Conservation (phyloP, 371 early-diverging fungal species). For the Mortierella sp. region DNA sequence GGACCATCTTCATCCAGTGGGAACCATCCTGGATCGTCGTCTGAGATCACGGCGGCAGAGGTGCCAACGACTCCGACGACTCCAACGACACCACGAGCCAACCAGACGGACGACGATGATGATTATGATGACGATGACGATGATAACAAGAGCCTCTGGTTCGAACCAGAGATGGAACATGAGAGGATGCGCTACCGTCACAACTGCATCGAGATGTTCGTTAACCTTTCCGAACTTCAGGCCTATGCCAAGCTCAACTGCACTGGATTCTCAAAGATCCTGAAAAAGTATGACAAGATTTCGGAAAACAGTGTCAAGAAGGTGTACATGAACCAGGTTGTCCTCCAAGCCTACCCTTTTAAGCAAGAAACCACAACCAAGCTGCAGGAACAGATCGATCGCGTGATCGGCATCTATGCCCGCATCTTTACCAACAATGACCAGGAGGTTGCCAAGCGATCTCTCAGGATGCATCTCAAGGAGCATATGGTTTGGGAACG, state of each 20-base stretch:
- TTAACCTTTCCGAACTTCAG: constrained; percentile 84
- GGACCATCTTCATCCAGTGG: constrained; percentile 7
- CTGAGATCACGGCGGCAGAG: constrained; percentile 54
- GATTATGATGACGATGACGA: constrained; percentile 56
- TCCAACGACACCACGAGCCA: neutral
- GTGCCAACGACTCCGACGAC: constrained; percentile 21
- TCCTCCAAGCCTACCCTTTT: constrained; percentile 75
- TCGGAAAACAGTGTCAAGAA: constrained; percentile 59
- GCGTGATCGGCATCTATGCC: constrained; percentile 68
- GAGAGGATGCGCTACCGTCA: constrained; percentile 46
- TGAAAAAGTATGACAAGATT: constrained; percentile 97
- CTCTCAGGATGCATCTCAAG: constrained; percentile 83
- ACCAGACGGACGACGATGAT: constrained; percentile 26
- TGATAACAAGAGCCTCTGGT: constrained; percentile 53
- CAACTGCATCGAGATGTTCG: constrained; percentile 73
- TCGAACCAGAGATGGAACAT: constrained; percentile 49
- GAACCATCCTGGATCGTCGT: constrained; percentile 57
- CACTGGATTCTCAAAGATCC: constrained; percentile 95
- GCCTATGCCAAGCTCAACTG: constrained; percentile 93
- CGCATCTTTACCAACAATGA: constrained; percentile 61
- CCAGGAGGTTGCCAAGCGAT: constrained; percentile 71
- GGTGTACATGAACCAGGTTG: constrained; percentile 64
- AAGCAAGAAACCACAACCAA: constrained; percentile 62
- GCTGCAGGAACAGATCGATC: constrained; percentile 71
- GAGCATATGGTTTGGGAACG: constrained; percentile 96